These are phyloP conservation scores for Chenopodium quinoa DNA, from an alignment of 148 eudicot species.

Conservation along the genomic window DNA sequence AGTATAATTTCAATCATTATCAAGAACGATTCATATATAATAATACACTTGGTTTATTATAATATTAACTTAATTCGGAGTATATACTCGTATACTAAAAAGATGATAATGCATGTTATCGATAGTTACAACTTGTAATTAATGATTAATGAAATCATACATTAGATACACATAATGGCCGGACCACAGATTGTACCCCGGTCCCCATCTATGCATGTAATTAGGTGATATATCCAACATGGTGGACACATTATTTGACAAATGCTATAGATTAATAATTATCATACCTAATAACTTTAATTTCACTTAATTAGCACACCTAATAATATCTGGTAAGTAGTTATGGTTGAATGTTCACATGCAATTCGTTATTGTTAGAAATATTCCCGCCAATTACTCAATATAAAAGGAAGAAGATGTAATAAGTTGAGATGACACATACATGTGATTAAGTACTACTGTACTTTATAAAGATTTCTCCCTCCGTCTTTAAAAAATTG, in stretches of 20 bases:
- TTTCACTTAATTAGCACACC: too few relatives aligned
- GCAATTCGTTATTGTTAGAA: too few relatives aligned
- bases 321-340: too few relatives aligned
- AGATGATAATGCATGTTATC: not conserved
- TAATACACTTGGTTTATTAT: too few relatives aligned
- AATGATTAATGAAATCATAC: not conserved
- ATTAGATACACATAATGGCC: not conserved
- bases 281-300: not conserved
- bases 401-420: too few relatives aligned
- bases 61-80: too few relatives aligned
- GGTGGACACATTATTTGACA: constrained; percentile 2
- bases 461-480: too few relatives aligned
- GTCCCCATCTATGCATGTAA: not conserved
- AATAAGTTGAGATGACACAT: too few relatives aligned
- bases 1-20: not conserved
- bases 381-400: too few relatives aligned
- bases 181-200: not conserved
- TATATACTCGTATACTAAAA: not conserved
- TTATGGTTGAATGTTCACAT: too few relatives aligned
- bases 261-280: not conserved
- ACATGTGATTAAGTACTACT: too few relatives aligned
- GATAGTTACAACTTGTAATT: not conserved
- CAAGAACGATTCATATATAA: not conserved
- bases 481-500: too few relatives aligned
- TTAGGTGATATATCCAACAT: constrained; percentile 2